Base-by-base conservation (phyloP, 768 basidiomycete genomes). In the Gautieria morchelliformis region DNA sequence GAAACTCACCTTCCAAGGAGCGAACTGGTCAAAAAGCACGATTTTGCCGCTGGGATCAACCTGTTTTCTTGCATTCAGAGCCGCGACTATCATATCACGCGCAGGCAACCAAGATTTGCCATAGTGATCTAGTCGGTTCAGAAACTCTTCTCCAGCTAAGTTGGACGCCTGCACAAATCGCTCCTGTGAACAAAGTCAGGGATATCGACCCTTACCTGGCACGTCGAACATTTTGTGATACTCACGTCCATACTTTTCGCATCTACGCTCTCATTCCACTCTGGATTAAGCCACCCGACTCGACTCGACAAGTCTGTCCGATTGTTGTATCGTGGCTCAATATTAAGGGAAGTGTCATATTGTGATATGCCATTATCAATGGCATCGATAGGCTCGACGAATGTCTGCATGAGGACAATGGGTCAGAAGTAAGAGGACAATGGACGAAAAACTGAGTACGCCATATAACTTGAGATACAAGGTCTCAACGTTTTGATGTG, bases 321-420 rank as follows among this genome's bases (percentile, higher is more conserved):
- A 61, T 74, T 83, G 61, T 79, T 78, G 72, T 98, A 99, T 58
- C 73, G 78, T 9, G 87, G 80, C 60, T 79, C 74, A 7, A 52
- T 6, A 10, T 19, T 32, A 56, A 86, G 67, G 52, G 84, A 83
- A 3, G 74, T 70, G 3, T 83, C 75, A 69, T 89, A 93, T 65
- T 91, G 89, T 2, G 83, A 78, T 62, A 99, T 81, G 17, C 95
- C 95, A 67, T 99, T 99, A 74, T 99, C 95, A 67, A 93, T 86
- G 4, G 80, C 95, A 69, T 96, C 94, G 60, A 97, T 83, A 10
- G 86, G 89, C 71, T 99, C 95, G 46, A 99, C 87, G 65, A 95
- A 93, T 67, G 93, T 90, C 84, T 93, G 59, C 39, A 17, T 12
- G 35, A 15, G 50, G 45, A 17, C n/a, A n/a, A n/a, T 20, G 22